phyloP scores from a whole-genome alignment of 2,329 filamentous ascomycete genomes.

The Teratosphaeria destructans region DNA sequence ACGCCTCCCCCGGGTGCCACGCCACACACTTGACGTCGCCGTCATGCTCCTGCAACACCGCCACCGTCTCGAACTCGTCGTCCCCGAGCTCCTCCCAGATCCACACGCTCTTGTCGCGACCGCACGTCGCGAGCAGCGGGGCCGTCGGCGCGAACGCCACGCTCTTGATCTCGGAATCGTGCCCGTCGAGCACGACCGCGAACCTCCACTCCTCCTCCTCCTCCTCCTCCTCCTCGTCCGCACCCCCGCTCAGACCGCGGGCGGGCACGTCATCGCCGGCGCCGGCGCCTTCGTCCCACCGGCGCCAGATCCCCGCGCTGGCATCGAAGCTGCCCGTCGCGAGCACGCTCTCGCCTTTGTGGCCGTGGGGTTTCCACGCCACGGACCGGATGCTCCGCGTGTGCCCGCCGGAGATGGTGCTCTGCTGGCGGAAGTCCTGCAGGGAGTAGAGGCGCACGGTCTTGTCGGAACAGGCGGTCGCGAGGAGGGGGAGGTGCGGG shows the following conservation, averaged over 20 bases:
- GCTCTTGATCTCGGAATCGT: conserved; percentile 85
- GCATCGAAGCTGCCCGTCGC: conserved; percentile 92
- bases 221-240: conserved; percentile 10
- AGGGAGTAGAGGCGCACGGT: conserved; percentile 85
- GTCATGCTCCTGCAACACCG: conserved; percentile 86
- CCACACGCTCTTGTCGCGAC: conserved; percentile 90
- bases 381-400: conserved; percentile 77
- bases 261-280: conserved; percentile 15
- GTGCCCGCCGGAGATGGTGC: conserved; percentile 74
- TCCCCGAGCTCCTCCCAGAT: conserved; percentile 96
- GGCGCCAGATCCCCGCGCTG: conserved; percentile 58
- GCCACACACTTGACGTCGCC: conserved; percentile 90
- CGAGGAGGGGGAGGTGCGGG: conserved; percentile 75
- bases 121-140: conserved; percentile 77
- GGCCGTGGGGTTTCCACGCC: conserved; percentile 69
- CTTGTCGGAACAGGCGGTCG: conserved; percentile 78
- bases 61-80: conserved; percentile 94
- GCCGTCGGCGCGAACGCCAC: conserved; percentile 65
- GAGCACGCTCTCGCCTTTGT: conserved; percentile 59
- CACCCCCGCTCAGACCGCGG: conserved; percentile 17
- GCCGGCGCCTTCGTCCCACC: conserved; percentile 52
- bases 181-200: conserved; percentile 82
- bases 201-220: conserved; percentile 84
- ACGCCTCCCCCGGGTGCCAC: conserved; percentile 74
- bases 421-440: conserved; percentile 66